Evolutionary conservation across 2,329 filamentous ascomycete genomes (phyloP), one percentile per base, ranked within the genome.

Genomic region (Hymenoscyphus linearis): DNA sequence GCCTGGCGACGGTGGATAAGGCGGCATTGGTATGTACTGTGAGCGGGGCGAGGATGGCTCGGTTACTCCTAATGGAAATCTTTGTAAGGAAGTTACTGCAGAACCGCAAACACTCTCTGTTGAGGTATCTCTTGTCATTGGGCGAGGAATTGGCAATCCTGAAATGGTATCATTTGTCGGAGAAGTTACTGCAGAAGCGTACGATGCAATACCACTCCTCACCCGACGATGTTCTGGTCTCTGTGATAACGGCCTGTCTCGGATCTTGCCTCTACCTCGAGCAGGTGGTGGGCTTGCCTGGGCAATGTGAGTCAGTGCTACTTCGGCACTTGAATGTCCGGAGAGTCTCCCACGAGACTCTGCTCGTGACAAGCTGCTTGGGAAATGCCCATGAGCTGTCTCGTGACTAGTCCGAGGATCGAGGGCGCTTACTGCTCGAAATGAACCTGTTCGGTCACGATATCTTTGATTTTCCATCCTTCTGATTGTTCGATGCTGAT

Each of bases 401-500:
- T 71, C 69, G 27, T 62, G 62, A 34, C 60, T 70, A 62, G 71
- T 22, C 59, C 67, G 59, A 52, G 66, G 70, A 58, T 70, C 67
- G 25, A 65, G 61, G 9, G 66, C 63, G 75, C 69, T 65, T 25
- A 74, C 66, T 4, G 77, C 75, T 62, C 80, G 74, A 75, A 76
- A 81, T 3, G 79, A 72, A 4, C 79, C 78, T 12, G 74, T 76
- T 13, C 72, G 74, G 60, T 80, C 78, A 55, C 72, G 75, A 56
- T 81, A 79, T 16, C 77, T 75, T 52, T 74, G 72, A 22, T 69
- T 70, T 55, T 76, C 71, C 35, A 75, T 71, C 58, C 72, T 73
- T 62, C 71, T 75, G 37, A 79, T 73, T 1, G 76, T 78, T 13
- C 79, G 72, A 65, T 81, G 79, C n/a, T 54, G 34, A 31, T 35